phyloP scores from a whole-genome alignment of 768 basidiomycete species.

The Boletus rubescentipes region DNA sequence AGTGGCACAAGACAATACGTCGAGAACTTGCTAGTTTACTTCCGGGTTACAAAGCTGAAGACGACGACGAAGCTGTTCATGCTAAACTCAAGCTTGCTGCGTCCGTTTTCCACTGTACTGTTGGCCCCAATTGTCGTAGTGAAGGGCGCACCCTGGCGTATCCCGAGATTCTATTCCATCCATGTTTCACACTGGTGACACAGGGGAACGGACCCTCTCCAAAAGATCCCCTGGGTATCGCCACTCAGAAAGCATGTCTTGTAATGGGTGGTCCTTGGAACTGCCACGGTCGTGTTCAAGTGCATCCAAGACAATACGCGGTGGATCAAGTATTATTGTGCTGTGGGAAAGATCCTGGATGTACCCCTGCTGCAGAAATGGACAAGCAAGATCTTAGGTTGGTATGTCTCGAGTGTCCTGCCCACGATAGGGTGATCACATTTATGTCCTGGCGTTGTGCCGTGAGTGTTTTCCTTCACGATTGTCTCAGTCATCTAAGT shows the following conservation, averaged over 20 bases:
- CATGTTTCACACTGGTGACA: slow-evolving; percentile 23
- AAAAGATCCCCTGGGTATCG: slow-evolving; percentile 23
- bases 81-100: slow-evolving; percentile 28
- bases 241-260: slow-evolving; percentile 22
- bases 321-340: slow-evolving; percentile 16
- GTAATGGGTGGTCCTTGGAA: slow-evolving; percentile 27
- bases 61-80: slow-evolving; percentile 16
- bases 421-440: slow-evolving; percentile 1
- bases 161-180: slow-evolving; percentile 30
- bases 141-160: slow-evolving; percentile 18
- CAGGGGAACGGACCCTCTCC: slow-evolving; percentile 3
- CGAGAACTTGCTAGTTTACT: slow-evolving; percentile 31
- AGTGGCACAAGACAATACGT: slow-evolving; percentile 27
- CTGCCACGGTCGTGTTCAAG: slow-evolving; percentile 18
- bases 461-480: slow-evolving; percentile 7
- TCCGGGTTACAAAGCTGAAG: slow-evolving; percentile 16
- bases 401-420: slow-evolving; percentile 18
- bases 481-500: not conserved
- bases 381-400: slow-evolving; percentile 20
- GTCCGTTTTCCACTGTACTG: slow-evolving; percentile 27
- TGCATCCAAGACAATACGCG: slow-evolving; percentile 18
- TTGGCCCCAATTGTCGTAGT: slow-evolving; percentile 12
- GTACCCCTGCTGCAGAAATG: slow-evolving; percentile 26
- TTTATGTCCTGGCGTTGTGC: slow-evolving; percentile 27
- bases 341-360: slow-evolving; percentile 26